These are phyloP conservation scores for Pythium dissimile DNA, from an alignment of 352 stramenopile species.

Conservation along the genomic window DNA sequence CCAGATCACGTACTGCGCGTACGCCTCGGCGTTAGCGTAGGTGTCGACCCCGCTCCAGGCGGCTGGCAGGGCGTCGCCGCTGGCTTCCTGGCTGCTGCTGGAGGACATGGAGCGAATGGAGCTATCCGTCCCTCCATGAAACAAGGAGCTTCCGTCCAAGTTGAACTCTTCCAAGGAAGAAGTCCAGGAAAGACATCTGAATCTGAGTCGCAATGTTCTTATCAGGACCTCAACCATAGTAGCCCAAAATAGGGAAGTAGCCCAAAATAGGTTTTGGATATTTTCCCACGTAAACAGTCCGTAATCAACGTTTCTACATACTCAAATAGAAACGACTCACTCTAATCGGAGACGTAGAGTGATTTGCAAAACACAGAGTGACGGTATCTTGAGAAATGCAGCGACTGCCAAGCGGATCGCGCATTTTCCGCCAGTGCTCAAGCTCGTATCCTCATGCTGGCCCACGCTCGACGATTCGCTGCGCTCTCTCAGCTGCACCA, in stretches of 20 bases:
- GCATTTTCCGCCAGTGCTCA: not conserved
- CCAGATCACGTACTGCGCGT: slow-evolving; percentile 74
- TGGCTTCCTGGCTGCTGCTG: not conserved
- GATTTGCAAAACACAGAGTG: not conserved
- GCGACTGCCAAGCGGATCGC: not conserved
- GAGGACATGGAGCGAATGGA: not conserved
- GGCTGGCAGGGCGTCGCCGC: not conserved
- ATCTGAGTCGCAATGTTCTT: slow-evolving; percentile 2
- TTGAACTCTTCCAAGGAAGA: slow-evolving; percentile 6
- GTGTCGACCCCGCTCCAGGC: not conserved
- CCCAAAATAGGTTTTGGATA: no score
- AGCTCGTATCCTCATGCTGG: slow-evolving; percentile 4
- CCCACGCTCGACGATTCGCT: slow-evolving; percentile 12
- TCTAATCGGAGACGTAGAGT: not conserved
- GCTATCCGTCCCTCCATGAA: not conserved
- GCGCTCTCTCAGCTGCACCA: not conserved
- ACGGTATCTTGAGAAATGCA: not conserved
- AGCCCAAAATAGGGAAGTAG: no score
- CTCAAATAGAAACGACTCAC: not conserved
- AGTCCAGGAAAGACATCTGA: not conserved
- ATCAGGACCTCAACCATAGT: no score
- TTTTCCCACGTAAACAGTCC: not conserved
- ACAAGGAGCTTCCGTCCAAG: not conserved
- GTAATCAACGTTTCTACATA: not conserved
- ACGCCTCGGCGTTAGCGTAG: slow-evolving; percentile 34